Base-by-base conservation (phyloP, 1,284 basidiomycete genomes). In the Pisolithus thermaeus region DNA sequence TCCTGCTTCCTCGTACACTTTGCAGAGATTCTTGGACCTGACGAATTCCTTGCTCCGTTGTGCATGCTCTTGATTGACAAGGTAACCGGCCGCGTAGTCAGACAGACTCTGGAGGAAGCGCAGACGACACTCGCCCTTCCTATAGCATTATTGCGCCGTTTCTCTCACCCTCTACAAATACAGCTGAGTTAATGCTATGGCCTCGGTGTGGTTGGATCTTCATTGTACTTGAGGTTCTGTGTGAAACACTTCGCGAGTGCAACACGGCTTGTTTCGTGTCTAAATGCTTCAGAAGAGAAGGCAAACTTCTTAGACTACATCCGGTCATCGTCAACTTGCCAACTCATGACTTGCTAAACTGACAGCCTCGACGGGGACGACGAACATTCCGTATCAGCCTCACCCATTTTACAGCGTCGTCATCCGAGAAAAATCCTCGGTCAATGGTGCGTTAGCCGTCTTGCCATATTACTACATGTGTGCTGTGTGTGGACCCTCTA, bases 1-100 rank as follows among this genome's bases (percentile, higher is more conserved):
- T 52, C 43, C 49, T 90, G 92, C 52, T 95, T 99, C 72, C 98
- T 97, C 71, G 77, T 84, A 3, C 91, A 96, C 63, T 79, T 99
- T n/a, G 80, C 92, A 35, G 85, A 92, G 53, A 87, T 90, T 2
- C 78, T 99, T 11, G 93, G 92, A 8, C 73, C 87, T 2, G 72
- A 78, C 9, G 84, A 93, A 46, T 99, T 95, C 74, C 73, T 97
- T 38, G 79, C 90, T 0, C 89, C 93, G 0, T 70, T 97, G 7
- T 83, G 80, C 57, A 90, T 97, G 83, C 80, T 98, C 1, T 75
- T 98, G 11, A 77, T 94, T 1, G 92, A 96, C 61, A 90, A 88
- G 56, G 75, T 79, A 2, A 79, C 84, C 6, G 87, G 82, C 61
- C 84, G 86, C 47, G 77, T 86, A 36, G 76, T 80, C 45, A 78